Evolutionary conservation across 345 rosid genomes (phyloP).

Genomic region (Excoecaria agallocha): DNA sequence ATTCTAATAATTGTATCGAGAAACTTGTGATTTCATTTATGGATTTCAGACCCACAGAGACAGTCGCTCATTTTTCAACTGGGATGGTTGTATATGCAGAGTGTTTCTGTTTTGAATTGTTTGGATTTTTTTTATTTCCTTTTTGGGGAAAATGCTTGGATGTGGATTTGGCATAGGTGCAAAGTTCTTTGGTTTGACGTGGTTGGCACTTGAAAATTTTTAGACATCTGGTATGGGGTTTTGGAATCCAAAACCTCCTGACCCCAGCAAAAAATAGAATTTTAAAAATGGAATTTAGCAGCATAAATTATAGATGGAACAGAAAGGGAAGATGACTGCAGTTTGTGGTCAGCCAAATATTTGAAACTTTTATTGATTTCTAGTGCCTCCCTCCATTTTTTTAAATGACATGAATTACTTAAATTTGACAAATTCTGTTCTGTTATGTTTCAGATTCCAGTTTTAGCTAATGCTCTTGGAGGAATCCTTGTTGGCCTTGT

Average conservation of each 20-base stretch:
- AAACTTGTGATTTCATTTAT: not conserved
- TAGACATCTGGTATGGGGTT: not conserved
- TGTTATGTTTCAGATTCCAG: constrained; percentile 61
- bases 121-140: too few relatives aligned
- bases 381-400: constrained; percentile 3
- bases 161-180: not conserved
- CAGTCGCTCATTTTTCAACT: not conserved
- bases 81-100: not conserved
- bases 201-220: not conserved
- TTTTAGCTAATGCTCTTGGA: constrained; percentile 74
- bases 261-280: not conserved
- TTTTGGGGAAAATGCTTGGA: not conserved
- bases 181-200: constrained; percentile 3
- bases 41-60: not conserved
- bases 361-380: not conserved
- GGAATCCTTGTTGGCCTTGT: constrained; percentile 97
- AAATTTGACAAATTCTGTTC: not conserved
- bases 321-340: not conserved
- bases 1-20: not conserved
- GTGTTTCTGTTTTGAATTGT: not conserved
- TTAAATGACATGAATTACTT: not conserved
- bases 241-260: not conserved
- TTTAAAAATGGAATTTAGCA: not conserved
- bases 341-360: not conserved
- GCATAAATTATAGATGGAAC: not conserved